Conservation (phyloP, 2,329 filamentous ascomycete species). For the Cordyceps militaris region DNA sequence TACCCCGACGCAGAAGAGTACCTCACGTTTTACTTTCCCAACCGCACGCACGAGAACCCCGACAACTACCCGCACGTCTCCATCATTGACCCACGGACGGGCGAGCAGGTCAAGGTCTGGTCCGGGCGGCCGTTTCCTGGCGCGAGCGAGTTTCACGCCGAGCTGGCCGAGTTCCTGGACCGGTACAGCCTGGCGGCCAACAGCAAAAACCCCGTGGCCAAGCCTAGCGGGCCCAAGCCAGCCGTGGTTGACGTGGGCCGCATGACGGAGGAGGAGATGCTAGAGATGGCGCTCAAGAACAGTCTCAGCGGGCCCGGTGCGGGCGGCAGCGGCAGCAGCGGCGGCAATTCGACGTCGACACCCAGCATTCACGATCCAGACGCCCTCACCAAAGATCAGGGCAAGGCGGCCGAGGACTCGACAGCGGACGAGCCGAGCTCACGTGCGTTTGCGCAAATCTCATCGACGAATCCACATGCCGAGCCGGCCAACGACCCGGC, state of each 20-base stretch:
- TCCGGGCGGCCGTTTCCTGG: slow-evolving; percentile 73
- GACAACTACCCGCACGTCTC: slow-evolving; percentile 94
- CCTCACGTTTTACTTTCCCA: slow-evolving; percentile 79
- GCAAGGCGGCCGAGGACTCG: slow-evolving; percentile 39
- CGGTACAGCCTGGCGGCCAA: slow-evolving; percentile 83
- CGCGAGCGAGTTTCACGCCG: slow-evolving; percentile 75
- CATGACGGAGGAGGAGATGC: slow-evolving; percentile 96
- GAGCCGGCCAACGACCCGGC: slow-evolving; percentile 69
- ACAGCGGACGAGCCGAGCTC: slow-evolving; percentile 28
- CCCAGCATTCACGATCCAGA: slow-evolving; percentile 73
- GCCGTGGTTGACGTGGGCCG: slow-evolving; percentile 70
- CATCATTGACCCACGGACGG: slow-evolving; percentile 90
- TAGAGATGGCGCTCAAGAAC: slow-evolving; percentile 87
- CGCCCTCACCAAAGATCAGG: slow-evolving; percentile 64
- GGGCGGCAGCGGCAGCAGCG: slow-evolving; percentile 20
- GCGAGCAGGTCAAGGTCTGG: slow-evolving; percentile 96
- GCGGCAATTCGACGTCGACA: slow-evolving; percentile 28
- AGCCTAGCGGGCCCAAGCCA: slow-evolving; percentile 51
- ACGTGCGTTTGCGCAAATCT: slow-evolving; percentile 60
- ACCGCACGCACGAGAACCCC: slow-evolving; percentile 64
- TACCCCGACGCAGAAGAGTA: slow-evolving; percentile 74
- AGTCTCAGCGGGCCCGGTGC: slow-evolving; percentile 62
- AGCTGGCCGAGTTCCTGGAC: slow-evolving; percentile 93
- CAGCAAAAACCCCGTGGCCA: slow-evolving; percentile 88
- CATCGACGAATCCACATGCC: slow-evolving; percentile 62